Evolutionary conservation across 805 yeast species (phyloP), one percentile per base, ranked within the genome.

Genomic region (Henningerozyma blattae): DNA sequence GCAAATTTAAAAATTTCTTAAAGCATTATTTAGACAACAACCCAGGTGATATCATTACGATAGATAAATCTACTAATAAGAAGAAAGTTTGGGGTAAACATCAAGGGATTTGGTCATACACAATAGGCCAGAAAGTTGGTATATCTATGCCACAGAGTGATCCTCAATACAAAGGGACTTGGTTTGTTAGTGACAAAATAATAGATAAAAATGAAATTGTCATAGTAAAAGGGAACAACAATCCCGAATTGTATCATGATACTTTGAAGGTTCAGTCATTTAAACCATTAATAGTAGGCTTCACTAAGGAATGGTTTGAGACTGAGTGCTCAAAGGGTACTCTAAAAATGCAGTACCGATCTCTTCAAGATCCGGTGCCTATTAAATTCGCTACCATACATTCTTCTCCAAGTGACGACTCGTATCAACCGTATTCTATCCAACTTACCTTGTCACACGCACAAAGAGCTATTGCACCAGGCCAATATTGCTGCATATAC

Each of bases 51-150:
- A 73, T 91, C 7, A 65, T 84, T n/a, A 79, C 59, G 1, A 20
- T 48, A 5, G 50, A 48, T 30, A 32, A 36, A 4, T 22, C 18
- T 3, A 34, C 87, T 0, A 72, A 68, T 36, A 79, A 73, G 36
- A 94, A 94, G 4, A 61, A 58, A 34, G 64, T 73, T 0, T 85
- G 91, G 73, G 97, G 95, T 0, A 46, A 55, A 31, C 98, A 91
- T 54, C 60, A 68, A 18, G 98, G 98, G 0, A 52, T 91, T 8
- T 91, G 97, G 97, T 75, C 81, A 31, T 89, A 84, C n/a, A 91
- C 98, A 0, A 74, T 89, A 16, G 98, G 98, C 0, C 97, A 91
- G 58, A 72, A 77, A 41, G 34, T 56, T 5, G 68, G 78, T 14
- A 58, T 86, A 2, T 68, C 84, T 1, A 70, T 89, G 82, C 96